These are phyloP conservation scores for Colletotrichum sp. DNA, from an alignment of 2,329 filamentous ascomycete species.

Conservation along the genomic window DNA sequence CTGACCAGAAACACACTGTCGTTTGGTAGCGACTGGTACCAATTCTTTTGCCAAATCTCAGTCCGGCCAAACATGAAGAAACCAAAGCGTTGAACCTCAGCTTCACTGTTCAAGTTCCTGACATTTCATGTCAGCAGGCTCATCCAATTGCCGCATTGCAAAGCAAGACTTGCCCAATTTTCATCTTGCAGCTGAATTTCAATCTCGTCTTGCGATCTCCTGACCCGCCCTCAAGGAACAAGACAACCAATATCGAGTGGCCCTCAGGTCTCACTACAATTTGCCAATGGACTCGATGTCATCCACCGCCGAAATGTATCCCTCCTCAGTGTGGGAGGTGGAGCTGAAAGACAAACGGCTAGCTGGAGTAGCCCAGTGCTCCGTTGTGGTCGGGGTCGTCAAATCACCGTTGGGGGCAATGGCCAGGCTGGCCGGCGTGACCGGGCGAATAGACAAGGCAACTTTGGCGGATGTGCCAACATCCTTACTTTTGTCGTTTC, in stretches of 20 bases:
- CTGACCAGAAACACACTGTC: not conserved
- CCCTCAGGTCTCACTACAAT: not conserved
- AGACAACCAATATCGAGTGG: not conserved
- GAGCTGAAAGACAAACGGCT: constrained; percentile 11
- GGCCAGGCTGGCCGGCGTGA: constrained; percentile 6
- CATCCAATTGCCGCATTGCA: not conserved
- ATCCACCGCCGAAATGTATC: not conserved
- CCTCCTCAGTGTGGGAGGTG: not conserved
- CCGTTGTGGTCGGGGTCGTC: constrained; percentile 3
- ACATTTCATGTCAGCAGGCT: not conserved
- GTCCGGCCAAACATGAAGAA: not conserved
- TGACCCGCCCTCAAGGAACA: not conserved
- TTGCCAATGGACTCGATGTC: not conserved
- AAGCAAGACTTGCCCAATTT: not conserved
- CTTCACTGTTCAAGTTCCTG: not conserved
- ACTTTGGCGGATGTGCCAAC: not conserved
- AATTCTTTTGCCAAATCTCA: not conserved
- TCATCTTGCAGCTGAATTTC: not conserved
- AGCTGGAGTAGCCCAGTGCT: constrained; percentile 13
- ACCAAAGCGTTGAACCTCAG: not conserved
- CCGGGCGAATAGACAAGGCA: not conserved
- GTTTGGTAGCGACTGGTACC: not conserved
- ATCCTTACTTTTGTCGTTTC: not conserved
- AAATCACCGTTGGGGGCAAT: not conserved
- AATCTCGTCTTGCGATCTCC: not conserved